Evolutionary conservation across 2,329 filamentous ascomycete genomes (phyloP), one percentile per base, ranked within the genome.

Genomic region (Knufia fluminis): DNA sequence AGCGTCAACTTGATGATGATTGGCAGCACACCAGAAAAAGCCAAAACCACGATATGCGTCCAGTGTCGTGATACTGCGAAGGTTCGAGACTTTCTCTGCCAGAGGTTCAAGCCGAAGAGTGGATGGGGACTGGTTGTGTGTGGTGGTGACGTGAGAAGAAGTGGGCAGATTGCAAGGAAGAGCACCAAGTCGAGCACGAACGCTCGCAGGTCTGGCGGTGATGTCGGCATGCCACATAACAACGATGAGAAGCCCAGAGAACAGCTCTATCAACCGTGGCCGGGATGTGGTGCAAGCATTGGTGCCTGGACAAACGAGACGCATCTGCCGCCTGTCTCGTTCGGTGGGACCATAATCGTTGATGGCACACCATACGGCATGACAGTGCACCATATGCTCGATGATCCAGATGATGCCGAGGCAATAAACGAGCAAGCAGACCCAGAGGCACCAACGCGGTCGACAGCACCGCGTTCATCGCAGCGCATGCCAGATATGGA

Each of bases 381-480:
- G 86, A 96, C 88, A 19, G 91, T 97, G 0, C 91, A 97, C 61
- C 91, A 97, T 65, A 91, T 97, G 81, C 78, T 97, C 2, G 91
- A 96, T 59, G 68, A 71, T 10, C 71, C 77, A 9, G 77, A 76
- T 51, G 73, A 77, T 39, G 74, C 77, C 38, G 46, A 43, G 16
- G 10, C n/a, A 20, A 62, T 65, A 1, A 64, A 68, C 14, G 61
- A 66, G n/a, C 58, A 63, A 38, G 57, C 57, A 14, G 61, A 63
- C 24, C 36, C 46, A 32, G 24, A 49, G 9, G 62, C 50, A 2
- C 64, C 69, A 12, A 60, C 63, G 19, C 65, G 75, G 4, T 76
- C 74, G 2, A 70, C 71, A 42, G 72, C 70, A 8, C 45, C 51
- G 10, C 41, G n/a, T 43, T 53, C 16, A 66, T 66, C 48, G 60